Conservation (phyloP, 2,329 filamentous ascomycete species). For the Xylariales sp. region DNA sequence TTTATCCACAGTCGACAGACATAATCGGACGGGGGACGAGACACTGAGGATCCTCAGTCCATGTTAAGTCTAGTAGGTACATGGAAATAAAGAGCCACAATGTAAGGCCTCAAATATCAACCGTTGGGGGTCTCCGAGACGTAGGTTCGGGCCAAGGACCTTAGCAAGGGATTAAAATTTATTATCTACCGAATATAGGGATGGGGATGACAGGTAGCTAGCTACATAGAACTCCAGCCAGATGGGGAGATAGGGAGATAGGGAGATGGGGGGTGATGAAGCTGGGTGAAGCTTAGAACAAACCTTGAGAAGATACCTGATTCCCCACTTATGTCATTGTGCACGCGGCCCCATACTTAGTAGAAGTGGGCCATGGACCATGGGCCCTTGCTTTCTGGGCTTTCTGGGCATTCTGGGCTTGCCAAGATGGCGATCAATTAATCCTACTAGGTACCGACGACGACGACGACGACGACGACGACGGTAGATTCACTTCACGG, state of each 20-base stretch:
- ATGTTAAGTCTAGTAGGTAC: neutral
- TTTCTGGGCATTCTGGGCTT: neutral
- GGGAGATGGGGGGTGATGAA: neutral
- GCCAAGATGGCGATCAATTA: constrained; percentile 4
- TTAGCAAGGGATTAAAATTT: neutral
- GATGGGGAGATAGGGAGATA: neutral
- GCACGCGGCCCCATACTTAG: constrained; percentile 14
- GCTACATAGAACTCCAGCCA: too few relatives aligned
- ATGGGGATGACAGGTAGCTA: neutral
- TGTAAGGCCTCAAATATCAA: neutral
- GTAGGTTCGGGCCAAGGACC: neutral
- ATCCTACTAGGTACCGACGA: neutral
- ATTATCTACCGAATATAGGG: neutral
- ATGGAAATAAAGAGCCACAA: neutral
- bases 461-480: too few relatives aligned
- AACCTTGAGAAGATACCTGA: neutral
- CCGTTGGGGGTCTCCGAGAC: neutral
- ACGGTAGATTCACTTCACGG: too few relatives aligned
- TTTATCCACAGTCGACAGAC: constrained; percentile 4
- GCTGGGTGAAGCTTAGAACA: neutral
- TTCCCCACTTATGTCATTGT: constrained; percentile 27
- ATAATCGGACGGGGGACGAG: neutral
- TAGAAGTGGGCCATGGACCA: neutral
- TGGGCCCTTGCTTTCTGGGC: neutral
- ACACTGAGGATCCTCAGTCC: neutral